These are phyloP conservation scores for Stygiomarasmius scandens DNA, from an alignment of 1,284 basidiomycete species.

Conservation along the genomic window DNA sequence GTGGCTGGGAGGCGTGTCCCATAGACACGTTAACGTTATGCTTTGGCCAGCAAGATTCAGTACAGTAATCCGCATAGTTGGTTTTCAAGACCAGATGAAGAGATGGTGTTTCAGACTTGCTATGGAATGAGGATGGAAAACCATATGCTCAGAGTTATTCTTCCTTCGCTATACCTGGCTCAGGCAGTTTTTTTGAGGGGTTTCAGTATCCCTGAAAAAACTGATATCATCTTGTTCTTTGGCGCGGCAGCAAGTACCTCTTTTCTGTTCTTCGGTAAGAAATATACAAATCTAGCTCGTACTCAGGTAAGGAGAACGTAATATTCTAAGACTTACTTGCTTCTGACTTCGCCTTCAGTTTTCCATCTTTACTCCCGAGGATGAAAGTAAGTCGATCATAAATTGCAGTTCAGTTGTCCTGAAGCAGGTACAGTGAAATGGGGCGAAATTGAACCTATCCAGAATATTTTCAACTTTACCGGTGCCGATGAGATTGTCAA, in stretches of 20 bases:
- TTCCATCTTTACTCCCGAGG: constrained; percentile 8
- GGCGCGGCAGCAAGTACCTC: constrained; percentile 5
- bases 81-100: no score
- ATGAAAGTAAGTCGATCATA: constrained; percentile 3
- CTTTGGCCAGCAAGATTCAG: no score
- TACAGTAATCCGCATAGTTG: no score
- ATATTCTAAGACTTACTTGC: neutral
- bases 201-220: no score
- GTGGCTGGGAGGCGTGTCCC: no score
- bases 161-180: no score
- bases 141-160: no score
- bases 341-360: neutral
- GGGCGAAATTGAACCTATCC: constrained; percentile 6
- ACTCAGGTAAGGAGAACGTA: neutral
- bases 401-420: neutral
- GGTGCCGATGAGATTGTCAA: constrained; percentile 4
- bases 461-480: constrained; percentile 7
- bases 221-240: neutral
- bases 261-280: constrained; percentile 1
- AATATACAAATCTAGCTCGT: constrained; percentile 2
- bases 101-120: no score
- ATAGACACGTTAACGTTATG: no score
- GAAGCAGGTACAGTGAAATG: constrained; percentile 2
- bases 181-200: no score
- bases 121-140: no score